Evolutionary conservation across 768 basidiomycete genomes (phyloP).

Genomic region (Mycena indigotica): DNA sequence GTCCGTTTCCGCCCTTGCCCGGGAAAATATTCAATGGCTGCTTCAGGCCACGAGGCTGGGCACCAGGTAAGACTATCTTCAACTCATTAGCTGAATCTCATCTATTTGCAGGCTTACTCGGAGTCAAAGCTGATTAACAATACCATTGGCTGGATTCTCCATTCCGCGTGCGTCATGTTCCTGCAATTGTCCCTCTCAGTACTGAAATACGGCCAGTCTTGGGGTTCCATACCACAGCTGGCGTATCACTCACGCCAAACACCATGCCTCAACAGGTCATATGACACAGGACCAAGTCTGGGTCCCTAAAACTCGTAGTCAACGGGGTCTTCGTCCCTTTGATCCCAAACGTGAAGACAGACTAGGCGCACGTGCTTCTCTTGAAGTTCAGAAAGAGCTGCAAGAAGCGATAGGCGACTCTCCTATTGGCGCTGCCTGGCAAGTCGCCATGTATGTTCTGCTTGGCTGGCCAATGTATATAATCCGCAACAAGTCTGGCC

Average conservation of each 20-base stretch:
- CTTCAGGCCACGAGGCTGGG: slow-evolving; percentile 83
- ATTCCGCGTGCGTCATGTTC: slow-evolving; percentile 67
- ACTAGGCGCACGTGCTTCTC: slow-evolving; percentile 63
- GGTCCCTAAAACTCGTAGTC: slow-evolving; percentile 83
- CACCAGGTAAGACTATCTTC: slow-evolving; percentile 68
- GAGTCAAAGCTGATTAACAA: slow-evolving; percentile 90
- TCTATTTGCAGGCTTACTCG: slow-evolving; percentile 54
- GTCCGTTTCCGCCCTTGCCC: background rate
- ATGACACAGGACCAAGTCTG: slow-evolving; percentile 39
- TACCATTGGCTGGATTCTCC: slow-evolving; percentile 86
- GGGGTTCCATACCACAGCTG: slow-evolving; percentile 96
- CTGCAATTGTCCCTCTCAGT: slow-evolving; percentile 26
- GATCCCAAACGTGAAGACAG: slow-evolving; percentile 67
- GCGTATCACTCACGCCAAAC: slow-evolving; percentile 87
- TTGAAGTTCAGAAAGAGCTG: slow-evolving; percentile 70
- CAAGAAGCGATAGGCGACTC: slow-evolving; percentile 91
- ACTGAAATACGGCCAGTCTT: slow-evolving; percentile 48
- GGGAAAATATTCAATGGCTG: too few relatives aligned
- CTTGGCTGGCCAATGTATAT: slow-evolving; percentile 71
- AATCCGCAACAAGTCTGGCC: slow-evolving; percentile 65
- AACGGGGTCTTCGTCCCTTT: slow-evolving; percentile 63
- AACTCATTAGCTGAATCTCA: background rate
- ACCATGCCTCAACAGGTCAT: slow-evolving; percentile 1
- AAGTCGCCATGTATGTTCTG: slow-evolving; percentile 59
- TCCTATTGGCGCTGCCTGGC: slow-evolving; percentile 67